Base-by-base conservation (phyloP, 2,329 filamentous ascomycete genomes). In the Coleophoma cylindrospora region DNA sequence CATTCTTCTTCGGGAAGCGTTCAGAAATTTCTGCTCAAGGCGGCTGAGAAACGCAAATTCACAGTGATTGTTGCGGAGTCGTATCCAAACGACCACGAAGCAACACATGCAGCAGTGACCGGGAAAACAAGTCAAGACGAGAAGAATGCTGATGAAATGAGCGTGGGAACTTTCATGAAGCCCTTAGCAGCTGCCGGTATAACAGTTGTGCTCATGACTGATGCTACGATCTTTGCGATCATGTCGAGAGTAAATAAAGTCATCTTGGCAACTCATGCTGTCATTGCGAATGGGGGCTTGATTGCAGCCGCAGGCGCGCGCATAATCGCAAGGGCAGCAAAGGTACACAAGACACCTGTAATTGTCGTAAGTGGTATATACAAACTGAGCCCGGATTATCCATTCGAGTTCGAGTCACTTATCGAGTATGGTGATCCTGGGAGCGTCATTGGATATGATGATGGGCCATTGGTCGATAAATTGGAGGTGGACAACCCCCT, bases 201-300 rank as follows among this genome's bases (percentile, higher is more conserved):
- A 49, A 86, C 83, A 1, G 87, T 95, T 40, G 87, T 96, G 59
- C 80, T 89, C 53, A 84, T 97, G 49, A 84, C 89, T 40, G 91
- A 95, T 68, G 86, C 84, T 8, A 88, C 90, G 10, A 80, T 95
- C 48, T 95, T 91, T 72, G 91, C 91, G 1, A 88, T 97, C 62
- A 97, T 99, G 89, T 88, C 91, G 9, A 84, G 87, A 53, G 89
- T 96, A 60, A 95, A 92, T 75, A 96, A 96, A 72, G 92, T 99
- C 54, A 88, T 99, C 45, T 76, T 99, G 7, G 86, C 88, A 12
- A 92, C 92, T 6, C 87, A 91, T 63, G 86, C 88, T 3, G 89
- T 99, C 27, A 83, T 95, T 43, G 89, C 89, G 45, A 94, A 95
- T 61, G 94, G 94, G 47, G 88, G 88, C 7, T 80, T 96, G 22